A percentile compares a stretch with the other conserved stretches of the same genome.
phyloP scores from a whole-genome alignment of 2,329 filamentous ascomycete species.

The Hypocreales sp. region DNA sequence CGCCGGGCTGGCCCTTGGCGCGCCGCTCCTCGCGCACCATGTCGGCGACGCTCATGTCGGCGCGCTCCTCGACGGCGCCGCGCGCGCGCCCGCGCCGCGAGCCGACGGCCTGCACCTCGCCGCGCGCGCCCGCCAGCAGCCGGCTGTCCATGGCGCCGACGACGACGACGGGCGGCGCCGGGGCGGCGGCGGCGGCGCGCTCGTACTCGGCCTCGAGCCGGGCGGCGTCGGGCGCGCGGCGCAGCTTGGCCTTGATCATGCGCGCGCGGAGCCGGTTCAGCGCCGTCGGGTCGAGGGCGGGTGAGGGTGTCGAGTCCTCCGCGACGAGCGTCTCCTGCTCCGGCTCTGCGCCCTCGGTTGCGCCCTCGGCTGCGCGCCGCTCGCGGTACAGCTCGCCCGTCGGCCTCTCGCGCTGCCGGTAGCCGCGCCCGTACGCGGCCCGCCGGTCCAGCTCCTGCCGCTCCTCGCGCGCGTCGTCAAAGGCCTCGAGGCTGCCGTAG shows the following conservation, averaged over 20 bases:
- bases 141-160: slow-evolving; percentile 81
- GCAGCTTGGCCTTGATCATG: slow-evolving; percentile 90
- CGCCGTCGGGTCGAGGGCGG: slow-evolving; percentile 54
- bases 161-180: slow-evolving; percentile 45
- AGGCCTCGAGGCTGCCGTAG: slow-evolving; percentile 67
- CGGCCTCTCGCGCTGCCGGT: slow-evolving; percentile 72
- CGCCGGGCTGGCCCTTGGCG: slow-evolving; percentile 60
- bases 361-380: slow-evolving; percentile 29
- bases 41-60: slow-evolving; percentile 91
- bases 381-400: slow-evolving; percentile 76
- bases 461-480: slow-evolving; percentile 88
- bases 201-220: slow-evolving; percentile 77
- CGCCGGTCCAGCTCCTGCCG: slow-evolving; percentile 78
- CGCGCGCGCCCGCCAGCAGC: slow-evolving; percentile 59
- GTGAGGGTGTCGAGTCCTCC: slow-evolving; percentile 23
- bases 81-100: slow-evolving; percentile 74
- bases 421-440: slow-evolving; percentile 69
- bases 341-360: slow-evolving; percentile 9
- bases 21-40: slow-evolving; percentile 93
- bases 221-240: slow-evolving; percentile 56
- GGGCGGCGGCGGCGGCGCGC: slow-evolving; percentile 48
- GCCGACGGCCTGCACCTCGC: slow-evolving; percentile 62
- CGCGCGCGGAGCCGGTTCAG: slow-evolving; percentile 85
- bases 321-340: slow-evolving; percentile 42
- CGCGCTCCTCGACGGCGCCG: slow-evolving; percentile 75